A percentile compares a stretch with the other conserved stretches of the same genome.
phyloP scores from a whole-genome alignment of 169 alveolate genomes.

The Eimeria acervulina region DNA sequence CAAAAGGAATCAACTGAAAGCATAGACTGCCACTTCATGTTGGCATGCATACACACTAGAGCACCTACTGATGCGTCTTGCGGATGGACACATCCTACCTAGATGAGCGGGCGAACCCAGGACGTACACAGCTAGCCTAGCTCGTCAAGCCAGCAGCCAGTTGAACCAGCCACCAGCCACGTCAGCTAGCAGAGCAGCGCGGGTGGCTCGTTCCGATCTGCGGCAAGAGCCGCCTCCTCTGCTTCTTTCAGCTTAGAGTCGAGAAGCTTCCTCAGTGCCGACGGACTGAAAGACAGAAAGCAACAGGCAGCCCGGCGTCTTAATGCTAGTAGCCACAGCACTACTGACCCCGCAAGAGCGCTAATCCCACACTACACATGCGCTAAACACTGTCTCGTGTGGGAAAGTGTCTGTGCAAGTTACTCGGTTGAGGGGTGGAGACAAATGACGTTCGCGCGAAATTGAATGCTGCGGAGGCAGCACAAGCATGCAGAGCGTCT shows the following conservation, averaged over 20 bases:
- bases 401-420: not conserved
- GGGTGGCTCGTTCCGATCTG: conserved; percentile 11
- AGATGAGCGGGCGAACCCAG: not conserved
- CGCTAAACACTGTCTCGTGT: not conserved
- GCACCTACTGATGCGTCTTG: conserved; percentile 7
- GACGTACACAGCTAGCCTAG: not conserved
- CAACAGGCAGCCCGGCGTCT: not conserved
- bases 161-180: not conserved
- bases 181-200: not conserved
- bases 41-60: not conserved
- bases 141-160: not conserved
- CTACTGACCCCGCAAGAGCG: not conserved
- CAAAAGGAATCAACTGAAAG: not conserved
- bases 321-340: not conserved
- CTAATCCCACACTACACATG: not conserved
- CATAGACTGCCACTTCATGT: not conserved
- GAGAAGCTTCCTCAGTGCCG: conserved; percentile 49
- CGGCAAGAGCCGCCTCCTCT: conserved; percentile 68
- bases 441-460: conserved; percentile 53
- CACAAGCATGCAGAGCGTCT: not conserved
- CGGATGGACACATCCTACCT: not conserved
- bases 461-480: conserved; percentile 45
- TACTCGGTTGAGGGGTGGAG: conserved; percentile 45
- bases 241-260: conserved; percentile 53
- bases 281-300: conserved; percentile 6